phyloP scores from a whole-genome alignment of 2,329 filamentous ascomycete species.

The Arthrinium puccinioides region DNA sequence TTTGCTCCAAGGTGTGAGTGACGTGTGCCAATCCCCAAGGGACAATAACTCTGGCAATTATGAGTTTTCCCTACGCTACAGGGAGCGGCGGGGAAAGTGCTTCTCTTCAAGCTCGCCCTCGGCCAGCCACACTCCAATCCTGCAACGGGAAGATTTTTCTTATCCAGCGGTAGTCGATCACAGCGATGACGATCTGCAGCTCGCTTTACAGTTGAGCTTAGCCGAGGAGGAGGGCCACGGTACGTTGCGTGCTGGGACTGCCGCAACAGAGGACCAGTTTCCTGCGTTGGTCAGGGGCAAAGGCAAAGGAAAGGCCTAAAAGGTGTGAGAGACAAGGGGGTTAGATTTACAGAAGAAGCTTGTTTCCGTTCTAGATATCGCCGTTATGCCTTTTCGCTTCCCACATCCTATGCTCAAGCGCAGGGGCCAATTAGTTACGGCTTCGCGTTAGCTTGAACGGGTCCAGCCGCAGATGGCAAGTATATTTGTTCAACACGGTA shows the following conservation, averaged over 20 bases:
- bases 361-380: no score
- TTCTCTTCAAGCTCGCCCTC: slow-evolving; percentile 26
- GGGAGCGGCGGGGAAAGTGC: slow-evolving; percentile 34
- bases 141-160: not conserved
- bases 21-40: slow-evolving; percentile 35
- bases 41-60: slow-evolving; percentile 40
- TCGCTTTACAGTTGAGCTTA: slow-evolving; percentile 54
- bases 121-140: slow-evolving; percentile 8
- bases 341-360: no score
- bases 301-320: slow-evolving; percentile 15
- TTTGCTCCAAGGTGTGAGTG: slow-evolving; percentile 47
- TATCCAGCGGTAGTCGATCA: slow-evolving; percentile 3
- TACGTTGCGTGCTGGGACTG: slow-evolving; percentile 4
- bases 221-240: slow-evolving; percentile 40
- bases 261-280: slow-evolving; percentile 17
- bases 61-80: slow-evolving; percentile 44
- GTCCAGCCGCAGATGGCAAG: no score
- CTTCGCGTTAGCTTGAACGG: no score
- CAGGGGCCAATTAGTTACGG: no score
- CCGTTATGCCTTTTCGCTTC: no score
- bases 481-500: no score
- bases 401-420: no score
- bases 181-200: slow-evolving; percentile 49
- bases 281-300: slow-evolving; percentile 17
- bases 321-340: no score